Base-by-base conservation (phyloP, 495 filamentous ascomycete genomes). In the Tuber umbilicatum region DNA sequence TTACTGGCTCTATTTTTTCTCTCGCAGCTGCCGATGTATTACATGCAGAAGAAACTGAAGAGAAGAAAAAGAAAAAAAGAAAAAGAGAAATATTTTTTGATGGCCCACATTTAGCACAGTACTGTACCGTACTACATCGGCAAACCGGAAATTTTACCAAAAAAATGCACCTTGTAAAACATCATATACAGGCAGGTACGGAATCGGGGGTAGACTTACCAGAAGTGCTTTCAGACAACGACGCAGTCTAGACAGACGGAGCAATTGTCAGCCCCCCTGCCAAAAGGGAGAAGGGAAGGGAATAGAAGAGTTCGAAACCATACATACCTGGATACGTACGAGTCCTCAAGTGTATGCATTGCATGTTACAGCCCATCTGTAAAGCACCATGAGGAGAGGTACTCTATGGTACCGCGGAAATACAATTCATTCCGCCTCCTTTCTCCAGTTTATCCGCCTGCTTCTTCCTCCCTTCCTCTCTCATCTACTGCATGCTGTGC, bases 41-140 rank as follows among this genome's bases (percentile, higher is more conserved):
- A 64, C 55, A 35, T 64, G 55, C 27, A 64, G 55, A 64, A 64
- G 55, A 64, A 64, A 27, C 55, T 64, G 55, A 64, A 64, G 55
- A 31, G 55, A 64, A 64, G 55, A 5, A 64, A 35, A 64, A 35
- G 27, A 12, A 27, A 12, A 55, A 55, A 47, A 3, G 4, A 55
- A 55, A 10, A 55, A 27, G 16, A 55, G 16, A 35, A 64, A 6
- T 60, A 9, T 60, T 60, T 31, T 35, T 5, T 64, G 27, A 64
- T 64, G n/a, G 4, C 55, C 55, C n/a, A n/a, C n/a, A n/a, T n/a
- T n/a, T n/a, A n/a, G n/a, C n/a, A n/a, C n/a, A n/a, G n/a, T n/a
- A n/a, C n/a, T n/a, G n/a, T n/a, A n/a, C n/a, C n/a, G n/a, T 64
- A 17, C 27, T 9, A 4, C 27, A 31, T 5, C 55, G n/a, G 27